A percentile compares a stretch with the other conserved stretches of the same genome.
Conservation (phyloP, 805 yeast species). For the Candida sithepensis region DNA sequence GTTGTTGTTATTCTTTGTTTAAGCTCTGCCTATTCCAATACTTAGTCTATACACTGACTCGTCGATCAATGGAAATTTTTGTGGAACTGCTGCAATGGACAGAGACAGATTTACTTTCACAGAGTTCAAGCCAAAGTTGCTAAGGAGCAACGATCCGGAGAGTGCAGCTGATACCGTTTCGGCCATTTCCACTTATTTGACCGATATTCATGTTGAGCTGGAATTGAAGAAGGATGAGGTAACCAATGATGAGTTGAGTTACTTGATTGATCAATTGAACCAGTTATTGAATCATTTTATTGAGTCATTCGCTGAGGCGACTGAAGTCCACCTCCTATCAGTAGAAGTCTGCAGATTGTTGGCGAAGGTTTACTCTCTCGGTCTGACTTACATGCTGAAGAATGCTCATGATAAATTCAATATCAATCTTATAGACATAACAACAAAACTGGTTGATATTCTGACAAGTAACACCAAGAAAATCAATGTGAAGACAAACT, state of each 20-base stretch:
- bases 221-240: slow-evolving; percentile 4
- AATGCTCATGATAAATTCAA: slow-evolving; percentile 32
- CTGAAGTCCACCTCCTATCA: slow-evolving; percentile 23
- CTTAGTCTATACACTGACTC: no score
- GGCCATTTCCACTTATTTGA: slow-evolving; percentile 15
- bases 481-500: slow-evolving; percentile 29
- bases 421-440: slow-evolving; percentile 28
- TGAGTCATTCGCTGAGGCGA: slow-evolving; percentile 17
- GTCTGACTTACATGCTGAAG: slow-evolving; percentile 26
- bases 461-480: slow-evolving; percentile 23
- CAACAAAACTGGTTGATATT: slow-evolving; percentile 22
- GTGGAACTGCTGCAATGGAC: slow-evolving; percentile 4
- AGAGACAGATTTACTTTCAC: slow-evolving; percentile 14
- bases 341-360: slow-evolving; percentile 23
- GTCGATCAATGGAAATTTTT: neutral
- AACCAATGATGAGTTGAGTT: slow-evolving; percentile 20
- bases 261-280: slow-evolving; percentile 22
- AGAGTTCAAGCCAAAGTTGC: slow-evolving; percentile 14
- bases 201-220: slow-evolving; percentile 10
- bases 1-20: neutral
- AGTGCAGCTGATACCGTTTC: slow-evolving; percentile 11
- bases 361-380: slow-evolving; percentile 19
- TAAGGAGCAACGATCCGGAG: slow-evolving; percentile 12
- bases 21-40: neutral
- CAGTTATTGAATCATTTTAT: slow-evolving; percentile 19